Conservation (phyloP, 208 protist species). For the Strigomonas culicis region DNA sequence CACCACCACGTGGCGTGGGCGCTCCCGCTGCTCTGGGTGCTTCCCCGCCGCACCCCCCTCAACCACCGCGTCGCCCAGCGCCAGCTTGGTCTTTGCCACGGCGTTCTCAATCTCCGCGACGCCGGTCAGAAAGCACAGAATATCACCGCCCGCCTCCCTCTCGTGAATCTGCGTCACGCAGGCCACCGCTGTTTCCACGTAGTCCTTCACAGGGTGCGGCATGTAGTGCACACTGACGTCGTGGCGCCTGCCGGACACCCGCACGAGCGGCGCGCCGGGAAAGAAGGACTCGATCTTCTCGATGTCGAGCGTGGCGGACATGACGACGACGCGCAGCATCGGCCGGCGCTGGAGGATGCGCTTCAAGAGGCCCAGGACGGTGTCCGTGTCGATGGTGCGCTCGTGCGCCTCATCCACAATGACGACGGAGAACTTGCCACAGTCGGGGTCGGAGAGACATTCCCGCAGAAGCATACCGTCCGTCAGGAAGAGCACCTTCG, state of each 20-base stretch:
- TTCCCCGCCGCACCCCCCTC: slow-evolving; percentile 1
- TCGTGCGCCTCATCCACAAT: slow-evolving; percentile 99
- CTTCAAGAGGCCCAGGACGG: slow-evolving; percentile 98
- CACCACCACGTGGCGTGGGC: slow-evolving; percentile 30
- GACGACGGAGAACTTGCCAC: slow-evolving; percentile 93
- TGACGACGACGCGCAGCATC: slow-evolving; percentile 94
- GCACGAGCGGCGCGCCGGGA: slow-evolving; percentile 93
- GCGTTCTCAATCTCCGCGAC: slow-evolving; percentile 85
- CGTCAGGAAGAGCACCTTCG: slow-evolving; percentile 98
- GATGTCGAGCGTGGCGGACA: slow-evolving; percentile 97
- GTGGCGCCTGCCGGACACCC: slow-evolving; percentile 96
- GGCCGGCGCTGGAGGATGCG: slow-evolving; percentile 38
- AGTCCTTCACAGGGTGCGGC: slow-evolving; percentile 89
- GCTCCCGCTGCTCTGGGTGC: not conserved
- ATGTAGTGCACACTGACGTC: slow-evolving; percentile 82
- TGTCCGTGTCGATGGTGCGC: slow-evolving; percentile 98
- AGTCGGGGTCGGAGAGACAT: slow-evolving; percentile 84
- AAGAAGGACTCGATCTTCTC: slow-evolving; percentile 98
- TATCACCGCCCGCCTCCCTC: slow-evolving; percentile 64
- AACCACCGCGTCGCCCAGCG: slow-evolving; percentile 7
- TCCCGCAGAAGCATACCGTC: slow-evolving; percentile 99
- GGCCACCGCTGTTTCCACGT: slow-evolving; percentile 78
- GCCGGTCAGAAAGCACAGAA: slow-evolving; percentile 89
- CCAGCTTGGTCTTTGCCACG: slow-evolving; percentile 25
- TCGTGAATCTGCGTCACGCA: slow-evolving; percentile 70